These are phyloP conservation scores for Pseudevernia furfuracea DNA, from an alignment of 495 filamentous ascomycete genomes.

Conservation along the genomic window DNA sequence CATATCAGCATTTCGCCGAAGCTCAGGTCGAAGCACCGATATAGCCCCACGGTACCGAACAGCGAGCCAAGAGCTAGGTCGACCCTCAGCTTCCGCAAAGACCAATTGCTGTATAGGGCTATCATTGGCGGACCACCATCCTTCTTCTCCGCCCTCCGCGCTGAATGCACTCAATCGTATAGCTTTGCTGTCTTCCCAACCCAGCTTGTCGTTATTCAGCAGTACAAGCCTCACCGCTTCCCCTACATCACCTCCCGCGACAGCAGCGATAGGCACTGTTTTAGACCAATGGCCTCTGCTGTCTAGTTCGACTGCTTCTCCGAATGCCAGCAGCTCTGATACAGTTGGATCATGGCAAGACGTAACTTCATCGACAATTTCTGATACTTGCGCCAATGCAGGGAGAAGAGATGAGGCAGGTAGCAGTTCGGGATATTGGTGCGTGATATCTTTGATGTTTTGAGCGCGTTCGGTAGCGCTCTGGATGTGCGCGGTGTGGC, in stretches of 20 bases:
- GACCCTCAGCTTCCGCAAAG: slow-evolving; percentile 48
- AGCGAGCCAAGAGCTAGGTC: slow-evolving; percentile 51
- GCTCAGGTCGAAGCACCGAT: slow-evolving; percentile 51
- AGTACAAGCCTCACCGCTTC: slow-evolving; percentile 36
- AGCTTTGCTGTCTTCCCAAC: slow-evolving; percentile 26
- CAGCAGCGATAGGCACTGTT: slow-evolving; percentile 38
- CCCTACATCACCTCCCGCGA: slow-evolving; percentile 39
- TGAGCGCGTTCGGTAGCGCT: slow-evolving; percentile 8
- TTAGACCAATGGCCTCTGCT: slow-evolving; percentile 24
- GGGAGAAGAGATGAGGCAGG: slow-evolving; percentile 31
- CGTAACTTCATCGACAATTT: slow-evolving; percentile 28
- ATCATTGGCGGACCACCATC: slow-evolving; percentile 49
- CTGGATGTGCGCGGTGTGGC: not conserved
- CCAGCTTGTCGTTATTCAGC: slow-evolving; percentile 33
- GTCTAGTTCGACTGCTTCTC: slow-evolving; percentile 34
- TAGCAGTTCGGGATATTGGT: slow-evolving; percentile 35
- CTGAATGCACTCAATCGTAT: slow-evolving; percentile 30
- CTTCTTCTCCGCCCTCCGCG: slow-evolving; percentile 36
- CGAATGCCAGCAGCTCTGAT: slow-evolving; percentile 39
- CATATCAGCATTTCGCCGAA: slow-evolving; percentile 14
- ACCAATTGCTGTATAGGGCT: slow-evolving; percentile 59
- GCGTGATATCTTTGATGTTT: slow-evolving; percentile 13
- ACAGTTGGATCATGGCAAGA: slow-evolving; percentile 35
- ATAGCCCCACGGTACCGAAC: slow-evolving; percentile 52
- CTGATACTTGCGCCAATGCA: slow-evolving; percentile 27